These are phyloP conservation scores for Kuraishia borneana DNA, from an alignment of 805 yeast genomes.

Conservation along the genomic window DNA sequence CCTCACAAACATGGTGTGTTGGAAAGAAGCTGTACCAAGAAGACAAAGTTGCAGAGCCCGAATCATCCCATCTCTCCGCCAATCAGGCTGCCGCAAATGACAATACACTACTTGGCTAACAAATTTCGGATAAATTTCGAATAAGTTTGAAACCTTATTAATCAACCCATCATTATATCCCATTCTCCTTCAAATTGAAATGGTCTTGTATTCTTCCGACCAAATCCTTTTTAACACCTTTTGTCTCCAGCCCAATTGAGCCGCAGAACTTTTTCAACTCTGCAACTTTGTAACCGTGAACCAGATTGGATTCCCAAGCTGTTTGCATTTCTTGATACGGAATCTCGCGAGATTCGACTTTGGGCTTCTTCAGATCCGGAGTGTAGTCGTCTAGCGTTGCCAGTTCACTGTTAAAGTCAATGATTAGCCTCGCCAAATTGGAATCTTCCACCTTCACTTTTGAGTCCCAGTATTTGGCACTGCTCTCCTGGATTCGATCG, in stretches of 20 bases:
- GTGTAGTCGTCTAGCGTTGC: slow-evolving; percentile 12
- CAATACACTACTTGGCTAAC: too few species aligned
- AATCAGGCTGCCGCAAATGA: too few species aligned
- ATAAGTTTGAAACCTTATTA: too few species aligned
- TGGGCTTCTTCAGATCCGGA: slow-evolving; percentile 7
- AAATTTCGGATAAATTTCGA: too few species aligned
- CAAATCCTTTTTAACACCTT: slow-evolving; percentile 27
- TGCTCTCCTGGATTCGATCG: slow-evolving; percentile 3
- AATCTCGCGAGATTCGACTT: slow-evolving; percentile 7
- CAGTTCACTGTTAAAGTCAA: slow-evolving; percentile 10
- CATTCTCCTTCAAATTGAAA: slow-evolving; percentile 6
- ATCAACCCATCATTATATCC: too few species aligned
- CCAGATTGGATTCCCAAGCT: slow-evolving; percentile 26
- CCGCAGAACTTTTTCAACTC: slow-evolving; percentile 29
- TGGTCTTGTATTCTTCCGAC: slow-evolving; percentile 27
- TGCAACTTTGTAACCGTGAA: slow-evolving; percentile 25
- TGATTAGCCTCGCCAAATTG: slow-evolving; percentile 5
- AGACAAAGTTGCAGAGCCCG: too few species aligned
- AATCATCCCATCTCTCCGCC: too few species aligned
- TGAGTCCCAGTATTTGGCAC: slow-evolving; percentile 1
- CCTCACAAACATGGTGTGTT: slow-evolving; percentile 34
- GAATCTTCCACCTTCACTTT: slow-evolving; percentile 4
- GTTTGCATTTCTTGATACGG: slow-evolving; percentile 27
- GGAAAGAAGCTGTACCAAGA: too few species aligned
- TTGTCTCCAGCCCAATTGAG: slow-evolving; percentile 22